Percentiles rank a stretch among this genome's conserved stretches.
Conservation (phyloP, 78 protist species). For the Abeoforma whisleri region DNA sequence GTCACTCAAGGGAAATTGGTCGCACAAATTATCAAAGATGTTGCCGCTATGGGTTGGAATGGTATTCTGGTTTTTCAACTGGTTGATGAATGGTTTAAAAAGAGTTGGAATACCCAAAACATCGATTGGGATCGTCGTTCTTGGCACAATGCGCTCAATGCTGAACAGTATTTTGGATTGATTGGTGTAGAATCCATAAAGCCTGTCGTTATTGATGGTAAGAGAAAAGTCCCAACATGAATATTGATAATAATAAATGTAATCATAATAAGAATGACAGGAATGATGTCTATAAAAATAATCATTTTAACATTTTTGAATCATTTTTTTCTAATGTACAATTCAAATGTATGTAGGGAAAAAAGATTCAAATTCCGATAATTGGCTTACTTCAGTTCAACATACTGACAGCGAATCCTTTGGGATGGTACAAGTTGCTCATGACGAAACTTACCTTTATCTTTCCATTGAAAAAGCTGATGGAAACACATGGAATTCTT, state of each 20-base stretch:
- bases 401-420: too few relatives aligned
- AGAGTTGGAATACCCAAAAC: constrained; percentile 18
- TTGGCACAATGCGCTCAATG: constrained; percentile 15
- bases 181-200: constrained; percentile 8
- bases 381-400: too few relatives aligned
- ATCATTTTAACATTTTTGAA: too few relatives aligned
- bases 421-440: neutral
- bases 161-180: constrained; percentile 32
- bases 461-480: neutral
- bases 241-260: too few relatives aligned
- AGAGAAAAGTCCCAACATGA: too few relatives aligned
- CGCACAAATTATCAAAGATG: neutral
- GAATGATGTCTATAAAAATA: too few relatives aligned
- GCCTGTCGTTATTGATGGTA: neutral
- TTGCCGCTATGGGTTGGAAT: neutral
- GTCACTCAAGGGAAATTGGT: neutral
- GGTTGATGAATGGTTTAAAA: constrained; percentile 42
- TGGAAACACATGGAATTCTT: neutral
- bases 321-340: too few relatives aligned
- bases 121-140: neutral
- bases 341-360: too few relatives aligned
- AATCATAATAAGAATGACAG: too few relatives aligned
- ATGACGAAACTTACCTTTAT: constrained; percentile 19
- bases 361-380: too few relatives aligned
- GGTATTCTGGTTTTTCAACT: constrained; percentile 22